Evolutionary conservation across 179 eudicot species (phyloP), one percentile per base, ranked within the genome.

Genomic region (Camellia oleifera): DNA sequence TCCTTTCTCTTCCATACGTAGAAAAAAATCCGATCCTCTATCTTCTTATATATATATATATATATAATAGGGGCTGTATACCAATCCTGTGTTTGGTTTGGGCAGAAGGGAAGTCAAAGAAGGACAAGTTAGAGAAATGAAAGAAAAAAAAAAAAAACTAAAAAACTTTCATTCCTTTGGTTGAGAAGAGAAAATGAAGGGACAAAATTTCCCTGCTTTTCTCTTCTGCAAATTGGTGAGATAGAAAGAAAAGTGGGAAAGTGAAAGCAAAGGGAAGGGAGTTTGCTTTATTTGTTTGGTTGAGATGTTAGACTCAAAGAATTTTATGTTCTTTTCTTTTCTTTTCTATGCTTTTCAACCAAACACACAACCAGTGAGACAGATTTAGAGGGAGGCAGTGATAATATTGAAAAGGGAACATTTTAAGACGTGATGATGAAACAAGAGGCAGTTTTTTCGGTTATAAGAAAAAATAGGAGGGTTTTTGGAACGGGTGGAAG

Each of bases 1-100:
- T 80, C 82, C 64, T 50, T 82, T 70, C 32, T 72, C 48, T 75
- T 65, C 77, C 78, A 56, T 56, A 6, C 8, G 11, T 53, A 56
- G 52, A 48, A 56, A 2, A 56, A 56, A 56, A 5, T 56, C 61
- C 52, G 2, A 48, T 48, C 52, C 52, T 7, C 2, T 48, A 4
- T 48, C 4, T 7, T 48, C 52, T 7, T 48, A 48, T 4, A 48
- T 7, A 20, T 20, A 20, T 20, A 48, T 4, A 48, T 48, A 48
- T 48, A 48, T 48, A 48, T 48, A 48, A 48, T 48, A 7, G 2
- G 7, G 52, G 7, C 52, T 48, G 52, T 48, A 48, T 48, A 48
- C 52, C 52, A 48, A 56, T 56, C 61, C 61, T 13, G 12, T 13
- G 61, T 8, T 56, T 56, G 7, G 12, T 56, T 56, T 56, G 61